phyloP scores from a whole-genome alignment of 1,284 basidiomycete genomes.

The Coniophora puteana region DNA sequence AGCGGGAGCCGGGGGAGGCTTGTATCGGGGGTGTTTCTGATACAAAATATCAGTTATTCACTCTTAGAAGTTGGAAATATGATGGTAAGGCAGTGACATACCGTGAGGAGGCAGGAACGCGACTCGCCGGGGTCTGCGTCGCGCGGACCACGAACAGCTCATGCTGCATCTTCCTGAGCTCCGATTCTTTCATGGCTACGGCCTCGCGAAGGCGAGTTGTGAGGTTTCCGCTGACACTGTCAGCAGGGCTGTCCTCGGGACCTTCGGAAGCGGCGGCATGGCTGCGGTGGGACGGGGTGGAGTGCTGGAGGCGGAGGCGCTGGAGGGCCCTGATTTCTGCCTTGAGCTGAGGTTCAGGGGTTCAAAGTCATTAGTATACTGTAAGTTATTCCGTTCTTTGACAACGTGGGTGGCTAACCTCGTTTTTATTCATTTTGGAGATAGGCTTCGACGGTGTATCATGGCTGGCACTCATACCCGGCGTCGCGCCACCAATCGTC shows the following conservation, averaged over 20 bases:
- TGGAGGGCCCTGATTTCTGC: constrained; percentile 17
- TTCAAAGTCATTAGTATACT: constrained; percentile 7
- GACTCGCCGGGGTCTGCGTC: too few relatives aligned
- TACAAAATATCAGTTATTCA: not conserved
- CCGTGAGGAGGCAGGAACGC: too few relatives aligned
- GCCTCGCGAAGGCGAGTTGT: constrained; percentile 2
- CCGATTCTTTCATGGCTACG: constrained; percentile 10
- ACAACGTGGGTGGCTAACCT: constrained; percentile 25
- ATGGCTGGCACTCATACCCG: constrained; percentile 21
- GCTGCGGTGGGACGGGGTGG: constrained; percentile 27
- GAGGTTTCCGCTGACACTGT: constrained; percentile 1
- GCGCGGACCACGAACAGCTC: not conserved
- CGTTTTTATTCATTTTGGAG: constrained; percentile 37
- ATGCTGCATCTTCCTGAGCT: constrained; percentile 2
- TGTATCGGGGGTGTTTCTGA: constrained; percentile 5
- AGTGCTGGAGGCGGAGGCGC: constrained; percentile 19
- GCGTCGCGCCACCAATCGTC: constrained; percentile 3
- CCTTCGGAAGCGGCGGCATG: constrained; percentile 16
- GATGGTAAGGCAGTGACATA: constrained; percentile 5
- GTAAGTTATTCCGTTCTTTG: too few relatives aligned
- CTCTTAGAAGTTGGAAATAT: not conserved
- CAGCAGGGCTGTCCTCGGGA: not conserved
- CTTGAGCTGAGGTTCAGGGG: constrained; percentile 18
- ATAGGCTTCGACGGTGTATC: constrained; percentile 15
- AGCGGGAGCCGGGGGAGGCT: constrained; percentile 3